Conservation (phyloP, 1,284 basidiomycete species). For the Trichosporon sp. region DNA sequence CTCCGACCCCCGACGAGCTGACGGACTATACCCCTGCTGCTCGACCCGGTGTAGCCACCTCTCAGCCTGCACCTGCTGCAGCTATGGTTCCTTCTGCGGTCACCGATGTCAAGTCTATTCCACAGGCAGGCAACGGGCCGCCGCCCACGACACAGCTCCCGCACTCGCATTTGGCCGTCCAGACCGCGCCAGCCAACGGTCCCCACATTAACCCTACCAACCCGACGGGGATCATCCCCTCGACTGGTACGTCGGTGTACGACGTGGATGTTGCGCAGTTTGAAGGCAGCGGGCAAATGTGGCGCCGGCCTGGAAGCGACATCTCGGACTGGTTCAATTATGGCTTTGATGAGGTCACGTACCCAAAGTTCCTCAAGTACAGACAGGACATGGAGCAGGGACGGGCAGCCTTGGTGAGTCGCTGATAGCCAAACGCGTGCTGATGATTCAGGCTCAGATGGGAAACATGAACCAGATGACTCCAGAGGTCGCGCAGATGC, state of each 20-base stretch:
- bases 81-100: constrained; percentile 44
- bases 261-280: constrained; percentile 83
- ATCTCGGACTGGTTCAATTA: constrained; percentile 99
- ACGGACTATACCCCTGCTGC: constrained; percentile 89
- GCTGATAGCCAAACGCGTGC: not conserved
- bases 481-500: constrained; percentile 43
- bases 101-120: constrained; percentile 39
- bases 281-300: constrained; percentile 74
- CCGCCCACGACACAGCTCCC: constrained; percentile 39
- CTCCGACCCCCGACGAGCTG: constrained; percentile 67
- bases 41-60: constrained; percentile 60
- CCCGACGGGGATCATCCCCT: constrained; percentile 62
- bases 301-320: constrained; percentile 90
- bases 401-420: constrained; percentile 51
- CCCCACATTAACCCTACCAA: constrained; percentile 66
- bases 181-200: constrained; percentile 27
- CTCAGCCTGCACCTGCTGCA: constrained; percentile 13
- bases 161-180: constrained; percentile 48
- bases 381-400: constrained; percentile 75
- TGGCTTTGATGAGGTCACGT: constrained; percentile 95
- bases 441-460: constrained; percentile 40
- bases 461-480: constrained; percentile 41
- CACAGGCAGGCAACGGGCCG: constrained; percentile 27
- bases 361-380: constrained; percentile 87
- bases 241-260: constrained; percentile 73